phyloP scores from a whole-genome alignment of 768 basidiomycete genomes.

The Mycena vitilis region DNA sequence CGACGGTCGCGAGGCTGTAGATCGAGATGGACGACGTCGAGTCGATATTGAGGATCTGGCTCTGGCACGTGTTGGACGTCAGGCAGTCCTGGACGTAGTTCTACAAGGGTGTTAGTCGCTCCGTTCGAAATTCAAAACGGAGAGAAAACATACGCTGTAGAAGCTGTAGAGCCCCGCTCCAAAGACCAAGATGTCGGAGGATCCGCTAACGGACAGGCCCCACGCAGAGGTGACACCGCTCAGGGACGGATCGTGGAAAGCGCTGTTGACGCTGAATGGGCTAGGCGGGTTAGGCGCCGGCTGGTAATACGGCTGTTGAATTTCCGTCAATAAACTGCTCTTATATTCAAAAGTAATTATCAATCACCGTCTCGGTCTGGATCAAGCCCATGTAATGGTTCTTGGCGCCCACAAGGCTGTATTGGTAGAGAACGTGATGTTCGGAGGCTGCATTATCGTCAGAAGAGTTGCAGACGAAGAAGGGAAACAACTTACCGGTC shows the following conservation, averaged over 20 bases:
- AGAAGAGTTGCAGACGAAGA: neutral
- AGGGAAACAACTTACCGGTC: slow-evolving; percentile 46
- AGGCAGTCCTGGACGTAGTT: slow-evolving; percentile 66
- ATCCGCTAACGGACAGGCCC: slow-evolving; percentile 64
- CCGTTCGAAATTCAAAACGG: neutral
- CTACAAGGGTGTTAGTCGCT: neutral
- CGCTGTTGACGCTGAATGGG: slow-evolving; percentile 60
- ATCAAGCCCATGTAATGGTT: slow-evolving; percentile 79
- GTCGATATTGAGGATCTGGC: slow-evolving; percentile 66
- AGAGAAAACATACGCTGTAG: slow-evolving; percentile 51
- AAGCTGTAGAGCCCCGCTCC: slow-evolving; percentile 82
- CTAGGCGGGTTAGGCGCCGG: slow-evolving; percentile 66
- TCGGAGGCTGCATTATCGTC: slow-evolving; percentile 46
- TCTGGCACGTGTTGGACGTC: slow-evolving; percentile 55
- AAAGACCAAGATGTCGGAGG: slow-evolving; percentile 69
- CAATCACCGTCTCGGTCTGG: slow-evolving; percentile 77
- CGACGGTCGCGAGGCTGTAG: slow-evolving; percentile 72
- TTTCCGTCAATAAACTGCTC: slow-evolving; percentile 1
- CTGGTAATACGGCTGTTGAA: slow-evolving; percentile 73
- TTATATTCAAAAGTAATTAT: neutral
- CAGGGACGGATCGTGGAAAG: slow-evolving; percentile 65
- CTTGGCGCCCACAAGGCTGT: slow-evolving; percentile 67
- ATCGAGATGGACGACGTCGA: slow-evolving; percentile 58
- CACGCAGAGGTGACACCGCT: slow-evolving; percentile 59
- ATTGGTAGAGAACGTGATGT: slow-evolving; percentile 77